Conservation (phyloP, 495 filamentous ascomycete species). For the Hypoxylon lenormandii region DNA sequence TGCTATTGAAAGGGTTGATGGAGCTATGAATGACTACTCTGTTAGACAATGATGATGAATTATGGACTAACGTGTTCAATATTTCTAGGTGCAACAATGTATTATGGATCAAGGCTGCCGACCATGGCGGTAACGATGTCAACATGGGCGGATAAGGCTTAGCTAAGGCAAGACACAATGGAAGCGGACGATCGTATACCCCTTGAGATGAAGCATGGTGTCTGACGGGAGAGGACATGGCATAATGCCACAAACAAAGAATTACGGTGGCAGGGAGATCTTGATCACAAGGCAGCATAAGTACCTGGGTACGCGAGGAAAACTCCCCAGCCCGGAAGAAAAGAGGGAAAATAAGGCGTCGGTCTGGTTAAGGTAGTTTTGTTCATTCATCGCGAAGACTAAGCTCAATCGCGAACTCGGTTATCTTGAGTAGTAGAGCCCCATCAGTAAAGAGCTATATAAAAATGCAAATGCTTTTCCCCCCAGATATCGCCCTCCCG, state of each 20-base stretch:
- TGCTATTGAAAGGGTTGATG: not conserved
- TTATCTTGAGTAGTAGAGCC: slow-evolving; percentile 19
- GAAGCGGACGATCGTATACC: slow-evolving; percentile 36
- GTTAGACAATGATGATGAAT: not conserved
- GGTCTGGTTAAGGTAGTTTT: slow-evolving; percentile 15
- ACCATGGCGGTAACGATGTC: slow-evolving; percentile 68
- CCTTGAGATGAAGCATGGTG: slow-evolving; percentile 14
- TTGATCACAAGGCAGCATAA: not conserved
- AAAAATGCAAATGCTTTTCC: slow-evolving; percentile 41
- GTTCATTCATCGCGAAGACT: slow-evolving; percentile 23
- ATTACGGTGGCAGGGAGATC: slow-evolving; percentile 4
- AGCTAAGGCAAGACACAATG: not conserved
- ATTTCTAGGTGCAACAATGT: slow-evolving; percentile 80
- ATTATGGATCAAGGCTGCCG: slow-evolving; percentile 82
- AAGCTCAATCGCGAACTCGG: slow-evolving; percentile 7
- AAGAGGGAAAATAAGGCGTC: slow-evolving; percentile 3
- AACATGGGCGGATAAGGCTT: slow-evolving; percentile 71
- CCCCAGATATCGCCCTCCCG: slow-evolving; percentile 29
- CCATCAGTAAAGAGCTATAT: slow-evolving; percentile 5
- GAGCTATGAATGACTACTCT: not conserved
- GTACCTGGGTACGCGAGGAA: not conserved
- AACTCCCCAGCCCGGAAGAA: not conserved
- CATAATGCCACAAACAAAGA: slow-evolving; percentile 2
- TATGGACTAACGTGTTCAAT: slow-evolving; percentile 60
- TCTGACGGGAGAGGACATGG: slow-evolving; percentile 4